phyloP scores from a whole-genome alignment of 805 yeast genomes.

The Clavispora carvajalis region DNA sequence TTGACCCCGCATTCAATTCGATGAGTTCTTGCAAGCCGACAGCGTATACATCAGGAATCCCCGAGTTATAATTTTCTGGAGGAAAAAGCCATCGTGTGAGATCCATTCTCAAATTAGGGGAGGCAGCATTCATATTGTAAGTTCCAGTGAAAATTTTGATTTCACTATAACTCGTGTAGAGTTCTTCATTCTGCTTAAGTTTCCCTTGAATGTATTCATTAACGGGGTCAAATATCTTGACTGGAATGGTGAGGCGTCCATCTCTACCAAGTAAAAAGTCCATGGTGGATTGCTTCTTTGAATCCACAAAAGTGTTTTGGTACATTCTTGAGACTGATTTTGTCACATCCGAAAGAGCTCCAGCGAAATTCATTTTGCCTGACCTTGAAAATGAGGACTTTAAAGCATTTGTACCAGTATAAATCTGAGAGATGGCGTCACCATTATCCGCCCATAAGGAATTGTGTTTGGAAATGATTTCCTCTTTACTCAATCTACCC shows the following conservation, averaged over 20 bases:
- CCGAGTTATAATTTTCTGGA: constrained; percentile 33
- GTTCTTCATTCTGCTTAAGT: constrained; percentile 41
- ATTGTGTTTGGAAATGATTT: constrained; percentile 12
- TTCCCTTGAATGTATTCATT: constrained; percentile 75
- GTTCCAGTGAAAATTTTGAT: constrained; percentile 77
- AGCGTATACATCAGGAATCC: constrained; percentile 74
- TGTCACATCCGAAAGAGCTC: constrained; percentile 95
- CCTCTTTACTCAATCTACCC: constrained; percentile 9
- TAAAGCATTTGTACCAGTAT: constrained; percentile 71
- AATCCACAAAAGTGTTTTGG: constrained; percentile 92
- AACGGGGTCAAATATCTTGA: constrained; percentile 79
- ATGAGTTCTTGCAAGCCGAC: constrained; percentile 93
- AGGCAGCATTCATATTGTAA: constrained; percentile 77
- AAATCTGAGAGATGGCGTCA: constrained; percentile 59
- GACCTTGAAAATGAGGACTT: constrained; percentile 91
- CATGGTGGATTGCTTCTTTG: constrained; percentile 82
- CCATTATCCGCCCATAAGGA: constrained; percentile 64
- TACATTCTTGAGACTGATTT: constrained; percentile 93
- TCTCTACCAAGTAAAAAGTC: constrained; percentile 81
- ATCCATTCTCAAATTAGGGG: constrained; percentile 45
- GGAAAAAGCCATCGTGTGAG: constrained; percentile 82
- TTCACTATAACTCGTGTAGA: constrained; percentile 56
- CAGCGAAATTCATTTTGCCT: constrained; percentile 95
- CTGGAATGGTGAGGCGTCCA: constrained; percentile 59
- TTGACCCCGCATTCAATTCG: constrained; percentile 87